Evolutionary conservation across 1,139 yeast genomes (phyloP).

Genomic region (Komagataea norvegica): DNA sequence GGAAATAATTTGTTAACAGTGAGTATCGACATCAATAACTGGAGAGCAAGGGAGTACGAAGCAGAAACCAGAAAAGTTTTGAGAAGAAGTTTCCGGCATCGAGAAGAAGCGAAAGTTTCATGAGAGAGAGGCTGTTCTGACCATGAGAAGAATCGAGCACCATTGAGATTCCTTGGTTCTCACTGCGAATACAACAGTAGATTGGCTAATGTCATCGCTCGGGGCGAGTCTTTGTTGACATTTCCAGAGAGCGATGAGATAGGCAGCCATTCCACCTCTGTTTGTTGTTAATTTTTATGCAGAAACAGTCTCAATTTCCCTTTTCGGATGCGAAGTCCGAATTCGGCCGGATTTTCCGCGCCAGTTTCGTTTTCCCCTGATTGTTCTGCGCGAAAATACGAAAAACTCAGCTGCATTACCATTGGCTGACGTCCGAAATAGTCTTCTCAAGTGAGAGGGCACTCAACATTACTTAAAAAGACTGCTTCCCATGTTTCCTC

Average conservation of each 20-base stretch:
- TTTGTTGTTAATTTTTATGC: slow-evolving; percentile 4
- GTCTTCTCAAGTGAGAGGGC: too few species aligned
- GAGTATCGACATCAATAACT: slow-evolving; percentile 8
- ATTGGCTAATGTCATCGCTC: too few species aligned
- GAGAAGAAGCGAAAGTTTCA: not conserved
- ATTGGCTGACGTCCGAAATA: slow-evolving; percentile 8
- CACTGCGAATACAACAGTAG: not conserved
- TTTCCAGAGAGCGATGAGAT: not conserved
- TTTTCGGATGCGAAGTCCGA: slow-evolving; percentile 2
- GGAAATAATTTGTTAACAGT: slow-evolving; percentile 22
- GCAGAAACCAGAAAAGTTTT: not conserved
- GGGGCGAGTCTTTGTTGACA: slow-evolving; percentile 1
- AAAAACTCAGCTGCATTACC: not conserved
- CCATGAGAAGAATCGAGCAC: too few species aligned
- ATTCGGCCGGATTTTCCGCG: not conserved
- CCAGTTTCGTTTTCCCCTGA: slow-evolving; percentile 1
- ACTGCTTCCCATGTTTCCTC: not conserved
- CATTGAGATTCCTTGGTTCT: too few species aligned
- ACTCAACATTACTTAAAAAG: too few species aligned
- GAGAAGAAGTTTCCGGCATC: too few species aligned
- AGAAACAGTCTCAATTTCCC: slow-evolving; percentile 1
- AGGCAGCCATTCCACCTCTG: not conserved
- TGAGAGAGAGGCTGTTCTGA: too few species aligned
- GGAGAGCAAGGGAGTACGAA: not conserved
- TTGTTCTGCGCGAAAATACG: not conserved